These are phyloP conservation scores for Mycena citricolor DNA, from an alignment of 1,284 basidiomycete species.

Conservation along the genomic window DNA sequence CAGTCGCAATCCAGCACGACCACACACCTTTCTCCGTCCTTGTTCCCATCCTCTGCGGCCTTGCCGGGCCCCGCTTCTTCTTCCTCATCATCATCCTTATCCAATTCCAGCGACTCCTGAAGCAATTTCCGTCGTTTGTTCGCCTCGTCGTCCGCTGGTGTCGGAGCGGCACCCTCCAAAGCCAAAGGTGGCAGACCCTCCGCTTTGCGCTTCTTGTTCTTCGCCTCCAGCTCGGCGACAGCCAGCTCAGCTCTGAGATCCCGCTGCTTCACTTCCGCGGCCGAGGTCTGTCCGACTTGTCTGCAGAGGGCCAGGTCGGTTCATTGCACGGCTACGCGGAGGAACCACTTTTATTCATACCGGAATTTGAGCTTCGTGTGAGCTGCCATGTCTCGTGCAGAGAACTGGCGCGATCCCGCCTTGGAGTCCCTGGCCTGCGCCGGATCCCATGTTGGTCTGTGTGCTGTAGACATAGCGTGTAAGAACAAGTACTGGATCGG, in stretches of 20 bases:
- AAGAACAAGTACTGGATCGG: no score
- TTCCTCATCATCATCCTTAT: slow-evolving; percentile 81
- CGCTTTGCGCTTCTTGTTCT: slow-evolving; percentile 87
- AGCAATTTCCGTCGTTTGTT: slow-evolving; percentile 79
- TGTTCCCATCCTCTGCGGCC: slow-evolving; percentile 9
- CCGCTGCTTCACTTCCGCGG: slow-evolving; percentile 69
- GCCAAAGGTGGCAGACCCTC: slow-evolving; percentile 61
- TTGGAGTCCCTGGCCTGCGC: slow-evolving; percentile 85
- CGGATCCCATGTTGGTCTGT: slow-evolving; percentile 88
- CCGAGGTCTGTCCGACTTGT: slow-evolving; percentile 82
- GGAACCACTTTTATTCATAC: slow-evolving; percentile 37
- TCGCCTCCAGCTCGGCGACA: slow-evolving; percentile 79
- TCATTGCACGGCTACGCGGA: neutral
- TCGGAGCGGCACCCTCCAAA: slow-evolving; percentile 37
- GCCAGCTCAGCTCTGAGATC: slow-evolving; percentile 84
- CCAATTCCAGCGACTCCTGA: slow-evolving; percentile 81
- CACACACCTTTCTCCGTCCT: slow-evolving; percentile 45
- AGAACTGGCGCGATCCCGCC: slow-evolving; percentile 85
- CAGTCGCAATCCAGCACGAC: slow-evolving; percentile 27
- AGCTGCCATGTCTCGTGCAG: slow-evolving; percentile 86
- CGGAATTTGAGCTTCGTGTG: slow-evolving; percentile 97
- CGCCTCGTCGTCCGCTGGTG: slow-evolving; percentile 58
- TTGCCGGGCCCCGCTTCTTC: slow-evolving; percentile 29
- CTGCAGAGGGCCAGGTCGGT: slow-evolving; percentile 35
- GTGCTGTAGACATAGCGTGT: slow-evolving; percentile 74